Evolutionary conservation across 192 early-diverging fungal genomes (phyloP).

Genomic region (Pecoramyces ruminantium): DNA sequence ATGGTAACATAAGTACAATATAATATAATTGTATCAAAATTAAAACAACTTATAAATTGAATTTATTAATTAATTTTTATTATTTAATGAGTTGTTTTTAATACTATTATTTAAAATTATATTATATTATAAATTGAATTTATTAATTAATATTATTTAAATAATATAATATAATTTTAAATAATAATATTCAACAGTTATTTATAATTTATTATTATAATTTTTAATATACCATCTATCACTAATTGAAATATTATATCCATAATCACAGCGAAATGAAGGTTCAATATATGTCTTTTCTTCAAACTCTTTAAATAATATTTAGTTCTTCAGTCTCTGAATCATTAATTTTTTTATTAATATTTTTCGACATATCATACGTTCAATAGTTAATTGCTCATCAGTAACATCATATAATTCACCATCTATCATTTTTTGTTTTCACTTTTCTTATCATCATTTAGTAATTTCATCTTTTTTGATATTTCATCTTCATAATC

Average conservation of each 20-base stretch:
- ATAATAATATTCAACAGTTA: no score
- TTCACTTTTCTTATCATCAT: no score
- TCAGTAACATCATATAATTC: neutral
- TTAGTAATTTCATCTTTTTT: no score
- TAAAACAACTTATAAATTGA: no score
- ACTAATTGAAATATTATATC: neutral
- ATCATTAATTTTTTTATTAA: neutral
- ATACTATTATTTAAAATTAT: no score
- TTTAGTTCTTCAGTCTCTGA: neutral
- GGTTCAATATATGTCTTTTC: neutral
- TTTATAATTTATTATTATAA: no score
- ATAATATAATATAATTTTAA: no score
- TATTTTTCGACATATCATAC: neutral
- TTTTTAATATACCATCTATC: neutral
- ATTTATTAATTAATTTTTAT: no score
- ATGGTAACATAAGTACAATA: neutral
- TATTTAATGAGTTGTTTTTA: no score
- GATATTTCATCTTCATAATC: no score
- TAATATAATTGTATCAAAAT: neutral
- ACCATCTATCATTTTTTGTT: neutral
- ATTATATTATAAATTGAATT: no score
- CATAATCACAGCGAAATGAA: neutral
- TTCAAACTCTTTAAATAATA: neutral
- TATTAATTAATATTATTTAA: no score
- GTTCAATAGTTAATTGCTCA: neutral